Conservation (phyloP, 2,329 filamentous ascomycete genomes). For the Hypoxylon sp. region DNA sequence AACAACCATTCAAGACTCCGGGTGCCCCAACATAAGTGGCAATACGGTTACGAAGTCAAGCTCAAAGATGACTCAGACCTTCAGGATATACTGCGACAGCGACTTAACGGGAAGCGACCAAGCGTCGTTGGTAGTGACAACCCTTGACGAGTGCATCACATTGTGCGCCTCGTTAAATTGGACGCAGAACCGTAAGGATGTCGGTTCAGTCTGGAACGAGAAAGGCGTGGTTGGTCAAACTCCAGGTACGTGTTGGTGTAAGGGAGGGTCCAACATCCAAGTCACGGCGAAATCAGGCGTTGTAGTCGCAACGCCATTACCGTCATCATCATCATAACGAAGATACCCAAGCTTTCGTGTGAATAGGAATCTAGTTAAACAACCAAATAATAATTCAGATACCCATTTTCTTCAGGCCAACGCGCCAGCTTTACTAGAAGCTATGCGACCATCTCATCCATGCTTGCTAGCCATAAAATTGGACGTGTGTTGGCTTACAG, state of each 20-base stretch:
- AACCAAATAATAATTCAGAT: not conserved
- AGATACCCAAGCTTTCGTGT: not conserved
- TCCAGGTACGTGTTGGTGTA: conserved; percentile 34
- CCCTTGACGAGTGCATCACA: conserved; percentile 30
- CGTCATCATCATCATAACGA: not conserved
- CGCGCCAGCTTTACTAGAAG: not conserved
- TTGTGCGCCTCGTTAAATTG: conserved; percentile 37
- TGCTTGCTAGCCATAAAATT: too few relatives aligned
- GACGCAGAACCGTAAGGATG: conserved; percentile 22
- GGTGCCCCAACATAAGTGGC: conserved; percentile 23
- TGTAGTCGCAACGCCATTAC: conserved; percentile 21
- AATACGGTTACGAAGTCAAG: conserved; percentile 10
- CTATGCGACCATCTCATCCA: too few relatives aligned
- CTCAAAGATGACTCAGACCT: not conserved
- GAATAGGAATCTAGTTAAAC: not conserved
- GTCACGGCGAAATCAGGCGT: conserved; percentile 14
- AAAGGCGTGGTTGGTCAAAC: conserved; percentile 18
- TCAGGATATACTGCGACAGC: conserved; percentile 30
- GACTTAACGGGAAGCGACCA: conserved; percentile 32
- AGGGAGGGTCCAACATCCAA: conserved; percentile 20
- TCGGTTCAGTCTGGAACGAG: conserved; percentile 34
- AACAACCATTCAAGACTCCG: conserved; percentile 7
- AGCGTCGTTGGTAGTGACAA: conserved; percentile 19
- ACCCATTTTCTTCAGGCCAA: not conserved
- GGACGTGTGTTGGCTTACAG: too few relatives aligned